Base-by-base conservation (phyloP, 345 rosid species). In the Aurinia saxatilis region DNA sequence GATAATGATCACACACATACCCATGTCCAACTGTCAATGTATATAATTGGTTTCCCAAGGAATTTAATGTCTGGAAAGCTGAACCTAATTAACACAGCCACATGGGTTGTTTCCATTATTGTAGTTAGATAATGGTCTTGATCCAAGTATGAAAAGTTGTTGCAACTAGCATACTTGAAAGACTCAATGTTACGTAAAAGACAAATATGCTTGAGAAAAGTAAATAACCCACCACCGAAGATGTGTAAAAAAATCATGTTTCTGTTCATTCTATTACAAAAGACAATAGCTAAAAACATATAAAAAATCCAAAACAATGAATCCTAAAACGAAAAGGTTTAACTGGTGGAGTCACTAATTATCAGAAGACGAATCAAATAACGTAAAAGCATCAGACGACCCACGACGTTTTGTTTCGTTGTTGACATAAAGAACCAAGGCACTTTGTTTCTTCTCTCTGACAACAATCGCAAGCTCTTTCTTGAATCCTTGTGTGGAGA, bases 331-430 rank as follows among this genome's bases (percentile, higher is more conserved):
- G 2, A 23, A 9, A 18, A 38, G 13, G 16, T 9, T 39, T 60
- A 60, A 44, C 10, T 60, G 33, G 34, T 35, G 46, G 31, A 60
- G n/a, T 60, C 66, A 27, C 9, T n/a, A 35, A 27, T 25, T 4
- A 23, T 40, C 10, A 49, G 46, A 16, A 27, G 36, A 10, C 16
- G n/a, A n/a, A n/a, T n/a, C n/a, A n/a, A n/a, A n/a, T n/a, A n/a
- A n/a, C n/a, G 18, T 18, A 53, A 29, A 48, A 60, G 56, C 55
- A 60, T 45, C 19, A 53, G 62, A 10, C 10, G 61, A 35, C 8
- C 34, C 49, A 68, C 35, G 48, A 61, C 61, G 55, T n/a, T 53
- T 51, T 60, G 39, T 34, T 12, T 59, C 73, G 53, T 19, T 16
- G 21, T 50, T 53, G 42, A 45, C 67, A 35, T 60, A 53, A 52